Evolutionary conservation across 805 yeast species (phyloP).

Genomic region (Schwanniomyces polymorphus): DNA sequence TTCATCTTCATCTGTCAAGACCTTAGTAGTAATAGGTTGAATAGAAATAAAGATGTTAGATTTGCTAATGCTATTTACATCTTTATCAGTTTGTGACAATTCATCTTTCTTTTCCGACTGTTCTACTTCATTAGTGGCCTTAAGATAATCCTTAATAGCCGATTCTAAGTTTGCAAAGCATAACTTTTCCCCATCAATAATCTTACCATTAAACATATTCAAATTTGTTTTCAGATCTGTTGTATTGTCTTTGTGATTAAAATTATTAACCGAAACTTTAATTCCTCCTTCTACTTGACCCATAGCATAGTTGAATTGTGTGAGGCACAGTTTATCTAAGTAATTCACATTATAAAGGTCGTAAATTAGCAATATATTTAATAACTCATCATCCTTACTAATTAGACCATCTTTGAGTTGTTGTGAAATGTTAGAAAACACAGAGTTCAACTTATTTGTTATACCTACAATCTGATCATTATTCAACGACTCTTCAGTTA

Average conservation of each 20-base stretch:
- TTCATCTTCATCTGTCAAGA: slow-evolving; percentile 22
- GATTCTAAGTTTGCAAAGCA: slow-evolving; percentile 84
- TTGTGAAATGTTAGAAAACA: slow-evolving; percentile 38
- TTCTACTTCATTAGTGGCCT: slow-evolving; percentile 29
- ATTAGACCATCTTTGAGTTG: slow-evolving; percentile 53
- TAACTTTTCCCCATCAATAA: slow-evolving; percentile 83
- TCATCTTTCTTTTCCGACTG: slow-evolving; percentile 18
- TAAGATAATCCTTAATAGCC: slow-evolving; percentile 49
- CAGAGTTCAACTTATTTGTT: slow-evolving; percentile 28
- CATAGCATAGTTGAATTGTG: slow-evolving; percentile 63
- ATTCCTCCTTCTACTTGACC: slow-evolving; percentile 79
- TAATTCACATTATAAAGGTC: slow-evolving; percentile 57
- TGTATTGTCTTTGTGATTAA: slow-evolving; percentile 27
- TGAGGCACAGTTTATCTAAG: slow-evolving; percentile 47
- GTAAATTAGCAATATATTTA: slow-evolving; percentile 52
- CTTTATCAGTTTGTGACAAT: slow-evolving; percentile 13
- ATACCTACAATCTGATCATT: slow-evolving; percentile 29
- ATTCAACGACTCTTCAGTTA: slow-evolving; percentile 20
- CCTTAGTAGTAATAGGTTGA: slow-evolving; percentile 53
- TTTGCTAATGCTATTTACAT: slow-evolving; percentile 22
- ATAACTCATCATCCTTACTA: slow-evolving; percentile 50
- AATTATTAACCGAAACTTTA: slow-evolving; percentile 56
- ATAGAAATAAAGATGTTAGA: slow-evolving; percentile 74
- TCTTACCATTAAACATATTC: slow-evolving; percentile 72
- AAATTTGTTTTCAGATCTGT: slow-evolving; percentile 43